Percentiles rank a stretch among this genome's conserved stretches.
These are phyloP conservation scores for Goffeauzyma gilvescens DNA, from an alignment of 768 basidiomycete genomes.

Conservation along the genomic window DNA sequence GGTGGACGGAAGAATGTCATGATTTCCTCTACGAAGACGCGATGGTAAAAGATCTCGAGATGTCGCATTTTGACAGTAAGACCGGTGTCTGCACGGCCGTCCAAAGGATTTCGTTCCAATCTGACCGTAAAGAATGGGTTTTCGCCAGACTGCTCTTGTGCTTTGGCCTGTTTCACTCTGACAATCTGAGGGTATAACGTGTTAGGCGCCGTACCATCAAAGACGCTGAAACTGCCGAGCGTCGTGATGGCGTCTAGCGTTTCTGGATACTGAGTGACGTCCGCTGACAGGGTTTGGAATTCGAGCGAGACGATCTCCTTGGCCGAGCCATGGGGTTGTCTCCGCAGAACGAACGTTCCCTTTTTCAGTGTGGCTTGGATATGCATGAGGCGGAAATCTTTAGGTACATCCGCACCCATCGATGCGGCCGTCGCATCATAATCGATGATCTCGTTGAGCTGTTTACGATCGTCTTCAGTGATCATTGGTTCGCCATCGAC, in stretches of 20 bases:
- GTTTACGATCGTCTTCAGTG: constrained; percentile 73
- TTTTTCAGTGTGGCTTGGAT: constrained; percentile 60
- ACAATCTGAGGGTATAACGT: constrained; percentile 82
- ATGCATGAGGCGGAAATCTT: constrained; percentile 60
- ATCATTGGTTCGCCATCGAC: constrained; percentile 41
- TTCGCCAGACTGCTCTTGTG: constrained; percentile 37
- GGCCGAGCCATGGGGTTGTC: constrained; percentile 44
- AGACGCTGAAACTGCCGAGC: constrained; percentile 66
- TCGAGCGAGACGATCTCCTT: constrained; percentile 66
- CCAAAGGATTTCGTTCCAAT: constrained; percentile 79
- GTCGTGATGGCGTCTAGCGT: constrained; percentile 72
- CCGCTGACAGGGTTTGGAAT: constrained; percentile 70
- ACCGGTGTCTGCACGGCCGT: constrained; percentile 76
- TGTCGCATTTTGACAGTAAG: constrained; percentile 77
- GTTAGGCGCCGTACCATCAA: constrained; percentile 67
- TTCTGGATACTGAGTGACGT: constrained; percentile 63
- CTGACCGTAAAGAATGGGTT: constrained; percentile 65
- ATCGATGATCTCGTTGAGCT: constrained; percentile 76
- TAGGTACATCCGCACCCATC: constrained; percentile 49
- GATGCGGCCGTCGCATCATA: constrained; percentile 67
- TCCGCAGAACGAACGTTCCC: constrained; percentile 68
- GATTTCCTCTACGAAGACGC: constrained; percentile 78
- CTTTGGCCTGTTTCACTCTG: constrained; percentile 68
- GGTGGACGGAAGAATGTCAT: constrained; percentile 84
- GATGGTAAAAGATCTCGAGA: constrained; percentile 93